Conservation (phyloP, 768 basidiomycete genomes). For the Sistotremastrum niveocremeum region DNA sequence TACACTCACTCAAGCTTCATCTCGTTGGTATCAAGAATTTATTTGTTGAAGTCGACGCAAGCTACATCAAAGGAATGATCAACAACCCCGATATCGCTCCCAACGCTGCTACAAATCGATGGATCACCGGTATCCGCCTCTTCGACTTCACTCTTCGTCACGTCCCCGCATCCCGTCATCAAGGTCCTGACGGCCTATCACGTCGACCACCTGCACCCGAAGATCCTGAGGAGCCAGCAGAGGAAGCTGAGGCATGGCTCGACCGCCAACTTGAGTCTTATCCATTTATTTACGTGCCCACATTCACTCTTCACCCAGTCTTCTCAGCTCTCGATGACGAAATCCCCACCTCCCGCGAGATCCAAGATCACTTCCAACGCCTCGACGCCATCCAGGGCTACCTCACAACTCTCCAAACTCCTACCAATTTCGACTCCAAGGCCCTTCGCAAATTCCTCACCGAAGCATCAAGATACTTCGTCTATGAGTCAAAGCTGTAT, state of each 20-base stretch:
- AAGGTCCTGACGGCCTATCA: constrained; percentile 27
- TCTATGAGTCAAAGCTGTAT: constrained; percentile 6
- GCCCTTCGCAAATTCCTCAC: constrained; percentile 5
- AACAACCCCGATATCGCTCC: constrained; percentile 17
- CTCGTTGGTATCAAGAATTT: constrained; percentile 2
- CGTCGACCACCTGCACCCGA: constrained; percentile 6
- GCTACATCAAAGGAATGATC: constrained; percentile 27
- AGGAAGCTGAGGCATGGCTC: constrained; percentile 7
- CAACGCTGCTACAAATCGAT: constrained; percentile 17
- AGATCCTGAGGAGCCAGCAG: constrained; percentile 7
- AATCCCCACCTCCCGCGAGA: neutral
- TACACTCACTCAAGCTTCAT: neutral
- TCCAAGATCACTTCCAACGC: neutral
- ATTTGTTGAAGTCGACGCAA: constrained; percentile 3
- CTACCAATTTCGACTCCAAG: neutral
- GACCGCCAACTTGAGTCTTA: neutral
- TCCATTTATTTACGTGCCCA: neutral
- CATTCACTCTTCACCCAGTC: neutral
- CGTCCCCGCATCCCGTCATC: constrained; percentile 15
- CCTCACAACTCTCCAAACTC: neutral
- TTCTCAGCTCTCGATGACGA: neutral
- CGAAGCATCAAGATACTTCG: constrained; percentile 1
- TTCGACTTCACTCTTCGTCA: constrained; percentile 21
- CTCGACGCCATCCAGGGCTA: neutral
- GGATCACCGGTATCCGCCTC: constrained; percentile 15